These are phyloP conservation scores for Ligustrum vulgare DNA, from an alignment of 257 asterid genomes.

Conservation along the genomic window DNA sequence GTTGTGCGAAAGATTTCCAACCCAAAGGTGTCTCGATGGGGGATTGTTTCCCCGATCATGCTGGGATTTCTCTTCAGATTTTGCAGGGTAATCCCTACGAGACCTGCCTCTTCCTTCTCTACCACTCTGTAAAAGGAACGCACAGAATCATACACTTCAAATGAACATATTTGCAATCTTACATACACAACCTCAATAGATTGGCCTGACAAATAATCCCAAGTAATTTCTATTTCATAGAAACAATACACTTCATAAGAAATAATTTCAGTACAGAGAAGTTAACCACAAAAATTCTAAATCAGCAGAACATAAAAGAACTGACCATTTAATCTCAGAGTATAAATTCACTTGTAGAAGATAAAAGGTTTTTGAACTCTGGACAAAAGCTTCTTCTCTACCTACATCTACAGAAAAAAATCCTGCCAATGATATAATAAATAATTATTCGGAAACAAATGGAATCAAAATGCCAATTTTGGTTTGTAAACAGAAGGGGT, in stretches of 20 bases:
- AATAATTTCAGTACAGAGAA: neutral
- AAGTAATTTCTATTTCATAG: neutral
- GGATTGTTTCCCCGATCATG: constrained; percentile 62
- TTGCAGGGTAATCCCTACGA: constrained; percentile 64
- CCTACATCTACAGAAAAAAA: neutral
- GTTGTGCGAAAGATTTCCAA: constrained; percentile 71
- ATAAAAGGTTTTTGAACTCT: constrained; percentile 7
- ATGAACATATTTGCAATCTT: neutral
- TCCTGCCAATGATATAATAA: neutral
- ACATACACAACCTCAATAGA: neutral
- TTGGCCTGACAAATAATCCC: neutral
- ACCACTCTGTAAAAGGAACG: constrained; percentile 47
- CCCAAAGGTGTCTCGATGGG: constrained; percentile 96
- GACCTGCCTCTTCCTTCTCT: constrained; percentile 75
- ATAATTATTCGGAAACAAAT: neutral
- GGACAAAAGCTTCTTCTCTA: constrained; percentile 20
- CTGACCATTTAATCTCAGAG: constrained; percentile 4
- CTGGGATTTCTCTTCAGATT: constrained; percentile 63
- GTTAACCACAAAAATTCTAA: neutral
- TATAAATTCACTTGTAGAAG: constrained; percentile 22
- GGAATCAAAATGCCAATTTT: constrained; percentile 10
- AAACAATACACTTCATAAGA: neutral
- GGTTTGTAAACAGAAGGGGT: neutral
- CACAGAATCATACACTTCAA: neutral
- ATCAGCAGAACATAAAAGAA: neutral